Base-by-base conservation (phyloP, 1,284 basidiomycete species). In the Sporisorium iseilematis-ciliati region DNA sequence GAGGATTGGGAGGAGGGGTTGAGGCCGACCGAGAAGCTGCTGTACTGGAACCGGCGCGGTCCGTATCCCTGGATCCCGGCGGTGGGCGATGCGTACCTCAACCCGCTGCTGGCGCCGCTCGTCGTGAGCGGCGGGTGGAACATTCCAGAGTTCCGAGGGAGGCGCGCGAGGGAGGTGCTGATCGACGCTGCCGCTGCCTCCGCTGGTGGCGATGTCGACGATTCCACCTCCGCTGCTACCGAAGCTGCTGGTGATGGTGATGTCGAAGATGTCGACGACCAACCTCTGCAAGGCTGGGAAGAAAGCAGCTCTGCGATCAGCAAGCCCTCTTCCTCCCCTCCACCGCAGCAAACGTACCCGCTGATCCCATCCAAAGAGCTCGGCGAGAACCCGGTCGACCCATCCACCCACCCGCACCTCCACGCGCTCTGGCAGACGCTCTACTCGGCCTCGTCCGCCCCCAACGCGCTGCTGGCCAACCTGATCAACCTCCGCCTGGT, bases 381-480 rank as follows among this genome's bases (percentile, higher is more conserved):
- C 11, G 58, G 63, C 16, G 72, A 75, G 59, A 75, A 75, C 42
- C 72, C 72, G 4, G 25, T 75, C 35, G 49, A 75, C 26, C 43
- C 58, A 12, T 4, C 10, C 7, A 7, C 25, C 25, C 72, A 75
- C 33, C 72, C 72, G 1, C 29, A 59, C 23, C 56, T 70, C 26
- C 31, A 48, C 56, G 38, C 41, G 2, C 40, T 69, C 41, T 75
- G 63, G 59, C 23, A 45, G 0, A 16, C 12, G 14, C 43, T 69
- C 20, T 66, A 70, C 52, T 25, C 33, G 5, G 20, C 52, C 16
- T 31, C 53, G 2, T 14, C 40, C 7, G 20, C 41, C 0, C 63
- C 66, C 40, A 62, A 60, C 52, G 29, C 52, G 7, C 38, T 66
- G 21, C 3, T 75, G 18, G 55, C 35, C 42, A 53, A 63, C 35